Conservation (phyloP, 2,329 filamentous ascomycete genomes). For the Onygena corvina region DNA sequence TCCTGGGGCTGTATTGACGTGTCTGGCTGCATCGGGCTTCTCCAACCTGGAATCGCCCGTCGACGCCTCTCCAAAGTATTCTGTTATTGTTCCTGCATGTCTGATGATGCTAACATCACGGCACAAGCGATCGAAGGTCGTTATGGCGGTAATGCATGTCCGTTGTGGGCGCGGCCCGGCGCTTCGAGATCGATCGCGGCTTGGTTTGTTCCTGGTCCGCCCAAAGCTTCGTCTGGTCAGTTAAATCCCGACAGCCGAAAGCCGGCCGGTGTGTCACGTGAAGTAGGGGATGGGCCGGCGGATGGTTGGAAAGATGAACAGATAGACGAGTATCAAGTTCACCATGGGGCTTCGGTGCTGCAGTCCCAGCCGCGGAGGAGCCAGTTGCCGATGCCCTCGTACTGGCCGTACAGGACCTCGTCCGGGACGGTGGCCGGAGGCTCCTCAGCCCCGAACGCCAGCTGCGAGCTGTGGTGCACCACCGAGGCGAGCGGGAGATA, state of each 20-base stretch:
- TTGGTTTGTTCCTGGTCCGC: conserved; percentile 17
- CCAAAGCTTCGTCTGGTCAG: conserved; percentile 20
- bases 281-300: neutral
- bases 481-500: conserved; percentile 20
- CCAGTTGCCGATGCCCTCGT: conserved; percentile 24
- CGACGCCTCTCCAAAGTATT: too few species aligned
- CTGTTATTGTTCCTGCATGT: too few species aligned
- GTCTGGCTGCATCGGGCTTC: too few species aligned
- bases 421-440: conserved; percentile 14
- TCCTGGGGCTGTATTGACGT: too few species aligned
- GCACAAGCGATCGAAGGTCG: too few species aligned
- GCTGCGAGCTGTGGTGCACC: conserved; percentile 17
- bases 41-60: too few species aligned
- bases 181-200: too few species aligned
- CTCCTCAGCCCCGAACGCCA: conserved; percentile 9
- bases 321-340: neutral
- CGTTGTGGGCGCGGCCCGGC: too few species aligned
- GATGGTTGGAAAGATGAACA: neutral
- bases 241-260: conserved; percentile 7
- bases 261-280: neutral
- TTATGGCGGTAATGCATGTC: too few species aligned
- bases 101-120: too few species aligned
- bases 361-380: conserved; percentile 21
- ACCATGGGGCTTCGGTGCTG: conserved; percentile 21
- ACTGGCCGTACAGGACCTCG: conserved; percentile 19